Percentiles rank a stretch among this genome's conserved stretches.
Conservation (phyloP, 1,284 basidiomycete species). For the Rhodofomes roseus region DNA sequence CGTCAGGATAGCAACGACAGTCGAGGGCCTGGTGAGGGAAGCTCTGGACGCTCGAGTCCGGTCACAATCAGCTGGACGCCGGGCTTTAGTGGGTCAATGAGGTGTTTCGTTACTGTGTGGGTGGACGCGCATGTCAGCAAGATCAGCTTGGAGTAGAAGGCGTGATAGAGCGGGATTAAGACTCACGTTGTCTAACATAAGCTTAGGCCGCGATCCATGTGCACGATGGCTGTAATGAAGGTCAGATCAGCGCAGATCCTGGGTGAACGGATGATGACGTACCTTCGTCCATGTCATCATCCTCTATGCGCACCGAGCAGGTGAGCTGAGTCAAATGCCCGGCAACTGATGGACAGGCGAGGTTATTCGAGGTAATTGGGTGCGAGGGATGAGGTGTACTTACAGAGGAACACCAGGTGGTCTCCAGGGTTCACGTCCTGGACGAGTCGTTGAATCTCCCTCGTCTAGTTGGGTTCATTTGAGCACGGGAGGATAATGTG, state of each 20-base stretch:
- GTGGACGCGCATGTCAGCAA: background rate
- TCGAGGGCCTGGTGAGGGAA: no score
- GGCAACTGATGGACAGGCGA: constrained; percentile 4
- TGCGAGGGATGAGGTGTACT: background rate
- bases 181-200: constrained; percentile 35
- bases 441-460: constrained; percentile 10
- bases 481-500: background rate
- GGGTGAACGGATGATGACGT: background rate
- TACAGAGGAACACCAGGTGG: constrained; percentile 16
- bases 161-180: background rate
- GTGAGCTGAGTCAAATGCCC: constrained; percentile 16
- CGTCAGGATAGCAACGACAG: no score
- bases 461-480: background rate
- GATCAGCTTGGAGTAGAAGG: background rate
- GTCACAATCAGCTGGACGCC: constrained; percentile 35
- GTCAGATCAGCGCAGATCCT: background rate
- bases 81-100: constrained; percentile 38
- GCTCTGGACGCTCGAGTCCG: no score
- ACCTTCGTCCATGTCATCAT: constrained; percentile 34
- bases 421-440: constrained; percentile 11
- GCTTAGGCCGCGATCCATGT: constrained; percentile 16
- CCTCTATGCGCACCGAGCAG: constrained; percentile 11
- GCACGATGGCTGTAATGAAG: constrained; percentile 7
- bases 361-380: background rate
- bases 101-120: constrained; percentile 31